These are phyloP conservation scores for Fusarium napiforme DNA, from an alignment of 2,329 filamentous ascomycete species.

Conservation along the genomic window DNA sequence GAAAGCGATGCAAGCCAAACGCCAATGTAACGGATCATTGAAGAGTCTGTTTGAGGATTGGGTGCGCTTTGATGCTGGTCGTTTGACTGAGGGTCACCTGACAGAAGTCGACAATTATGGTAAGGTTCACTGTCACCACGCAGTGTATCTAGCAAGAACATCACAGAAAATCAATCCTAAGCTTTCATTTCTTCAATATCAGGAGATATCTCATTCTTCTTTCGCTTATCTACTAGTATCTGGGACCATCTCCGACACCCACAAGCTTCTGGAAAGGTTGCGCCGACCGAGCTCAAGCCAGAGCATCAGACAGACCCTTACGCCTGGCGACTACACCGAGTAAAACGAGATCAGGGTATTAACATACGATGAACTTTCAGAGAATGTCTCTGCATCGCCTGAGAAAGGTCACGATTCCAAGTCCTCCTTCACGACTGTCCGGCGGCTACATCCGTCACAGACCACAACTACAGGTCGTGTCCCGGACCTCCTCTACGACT, in stretches of 20 bases:
- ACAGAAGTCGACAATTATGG: background rate
- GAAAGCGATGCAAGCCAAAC: background rate
- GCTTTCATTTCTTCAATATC: background rate
- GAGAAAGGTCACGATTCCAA: background rate
- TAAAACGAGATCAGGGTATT: background rate
- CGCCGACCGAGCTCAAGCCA: background rate
- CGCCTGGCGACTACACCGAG: too few relatives aligned
- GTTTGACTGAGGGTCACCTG: background rate
- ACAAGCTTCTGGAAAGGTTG: background rate
- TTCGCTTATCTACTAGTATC: background rate
- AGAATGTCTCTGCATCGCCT: accelerated
- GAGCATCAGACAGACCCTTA: too few relatives aligned
- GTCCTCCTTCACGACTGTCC: background rate
- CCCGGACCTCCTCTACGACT: accelerated
- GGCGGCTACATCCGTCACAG: background rate
- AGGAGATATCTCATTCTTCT: accelerated
- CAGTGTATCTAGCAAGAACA: accelerated
- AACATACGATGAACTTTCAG: background rate
- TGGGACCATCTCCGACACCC: background rate
- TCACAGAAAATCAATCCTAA: accelerated
- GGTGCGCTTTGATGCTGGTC: background rate
- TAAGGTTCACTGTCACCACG: background rate
- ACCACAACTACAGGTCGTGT: too few relatives aligned
- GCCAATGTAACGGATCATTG: background rate
- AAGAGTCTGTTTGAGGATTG: background rate